A percentile compares a stretch with the other conserved stretches of the same genome.
Evolutionary conservation across 2,329 filamentous ascomycete species (phyloP).

Genomic region (Microascus cirrosus): DNA sequence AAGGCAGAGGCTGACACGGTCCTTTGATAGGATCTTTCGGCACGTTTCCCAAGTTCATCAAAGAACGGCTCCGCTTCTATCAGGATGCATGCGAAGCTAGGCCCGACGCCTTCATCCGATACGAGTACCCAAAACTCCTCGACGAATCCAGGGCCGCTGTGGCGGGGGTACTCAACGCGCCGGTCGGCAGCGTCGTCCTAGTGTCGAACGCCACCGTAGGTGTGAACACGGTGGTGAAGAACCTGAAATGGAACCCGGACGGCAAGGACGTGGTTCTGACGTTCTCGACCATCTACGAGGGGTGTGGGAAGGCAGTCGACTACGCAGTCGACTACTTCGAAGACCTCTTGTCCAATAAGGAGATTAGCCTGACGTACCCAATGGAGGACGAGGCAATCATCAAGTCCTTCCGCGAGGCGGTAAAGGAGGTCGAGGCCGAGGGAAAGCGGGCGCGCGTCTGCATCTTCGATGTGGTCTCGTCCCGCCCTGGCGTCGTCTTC

Average conservation of each 20-base stretch:
- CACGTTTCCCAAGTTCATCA: conserved; percentile 55
- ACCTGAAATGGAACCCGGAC: conserved; percentile 53
- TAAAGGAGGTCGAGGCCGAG: conserved; percentile 36
- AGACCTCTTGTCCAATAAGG: conserved; percentile 28
- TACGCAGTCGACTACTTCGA: conserved; percentile 56
- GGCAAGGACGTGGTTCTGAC: conserved; percentile 70
- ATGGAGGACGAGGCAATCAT: conserved; percentile 54
- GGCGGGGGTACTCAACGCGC: conserved; percentile 52
- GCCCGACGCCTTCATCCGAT: conserved; percentile 69
- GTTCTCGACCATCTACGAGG: conserved; percentile 70
- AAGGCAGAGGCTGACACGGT: not conserved
- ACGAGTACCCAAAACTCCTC: conserved; percentile 47
- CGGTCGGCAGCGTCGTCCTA: conserved; percentile 50
- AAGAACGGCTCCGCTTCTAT: conserved; percentile 46
- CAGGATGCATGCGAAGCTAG: conserved; percentile 55
- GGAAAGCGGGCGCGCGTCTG: conserved; percentile 58
- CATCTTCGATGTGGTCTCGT: conserved; percentile 69
- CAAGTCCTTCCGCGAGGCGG: too few species aligned
- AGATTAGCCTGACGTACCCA: conserved; percentile 57
- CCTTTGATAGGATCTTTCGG: conserved; percentile 62
- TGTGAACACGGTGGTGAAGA: conserved; percentile 61
- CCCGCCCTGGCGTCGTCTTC: conserved; percentile 65
- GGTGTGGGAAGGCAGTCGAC: conserved; percentile 62
- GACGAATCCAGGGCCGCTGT: conserved; percentile 54
- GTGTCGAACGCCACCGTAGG: conserved; percentile 72